phyloP scores from a whole-genome alignment of 2,329 filamentous ascomycete genomes.

The Pseudofabraea citricarpa region DNA sequence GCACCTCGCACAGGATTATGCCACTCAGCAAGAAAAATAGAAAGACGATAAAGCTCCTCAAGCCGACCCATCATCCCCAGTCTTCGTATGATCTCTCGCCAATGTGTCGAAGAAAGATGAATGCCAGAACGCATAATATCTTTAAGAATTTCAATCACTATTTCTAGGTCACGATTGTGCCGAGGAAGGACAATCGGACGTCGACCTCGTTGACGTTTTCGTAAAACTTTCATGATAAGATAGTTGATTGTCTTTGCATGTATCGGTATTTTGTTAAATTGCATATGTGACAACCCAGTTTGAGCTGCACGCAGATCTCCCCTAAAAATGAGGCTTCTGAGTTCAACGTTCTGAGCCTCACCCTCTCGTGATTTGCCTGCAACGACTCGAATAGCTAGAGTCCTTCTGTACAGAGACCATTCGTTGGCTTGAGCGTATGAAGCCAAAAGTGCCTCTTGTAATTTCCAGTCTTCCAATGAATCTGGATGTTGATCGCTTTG shows the following conservation, averaged over 20 bases:
- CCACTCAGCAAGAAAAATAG: constrained; percentile 40
- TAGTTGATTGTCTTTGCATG: constrained; percentile 37
- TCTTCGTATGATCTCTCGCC: constrained; percentile 54
- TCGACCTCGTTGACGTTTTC: constrained; percentile 26
- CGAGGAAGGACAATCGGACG: constrained; percentile 9
- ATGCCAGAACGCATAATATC: constrained; percentile 39
- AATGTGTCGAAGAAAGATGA: constrained; percentile 37
- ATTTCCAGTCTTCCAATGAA: constrained; percentile 47
- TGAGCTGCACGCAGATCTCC: constrained; percentile 27
- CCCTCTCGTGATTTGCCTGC: constrained; percentile 30
- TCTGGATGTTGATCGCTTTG: constrained; percentile 62
- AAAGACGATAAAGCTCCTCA: constrained; percentile 45
- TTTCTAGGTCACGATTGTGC: constrained; percentile 27
- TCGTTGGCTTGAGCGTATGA: constrained; percentile 46
- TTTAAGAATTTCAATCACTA: constrained; percentile 39
- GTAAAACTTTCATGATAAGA: constrained; percentile 35
- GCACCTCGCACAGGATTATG: constrained; percentile 24
- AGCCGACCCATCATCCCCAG: constrained; percentile 52
- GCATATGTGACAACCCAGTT: constrained; percentile 41
- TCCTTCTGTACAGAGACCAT: constrained; percentile 47
- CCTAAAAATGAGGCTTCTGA: constrained; percentile 33
- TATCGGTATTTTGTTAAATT: constrained; percentile 34
- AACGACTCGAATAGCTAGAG: constrained; percentile 47
- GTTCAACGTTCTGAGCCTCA: constrained; percentile 40
- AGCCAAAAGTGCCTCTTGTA: constrained; percentile 50